These are phyloP conservation scores for Tricladium varicosporioides DNA, from an alignment of 2,329 filamentous ascomycete species.

Conservation along the genomic window DNA sequence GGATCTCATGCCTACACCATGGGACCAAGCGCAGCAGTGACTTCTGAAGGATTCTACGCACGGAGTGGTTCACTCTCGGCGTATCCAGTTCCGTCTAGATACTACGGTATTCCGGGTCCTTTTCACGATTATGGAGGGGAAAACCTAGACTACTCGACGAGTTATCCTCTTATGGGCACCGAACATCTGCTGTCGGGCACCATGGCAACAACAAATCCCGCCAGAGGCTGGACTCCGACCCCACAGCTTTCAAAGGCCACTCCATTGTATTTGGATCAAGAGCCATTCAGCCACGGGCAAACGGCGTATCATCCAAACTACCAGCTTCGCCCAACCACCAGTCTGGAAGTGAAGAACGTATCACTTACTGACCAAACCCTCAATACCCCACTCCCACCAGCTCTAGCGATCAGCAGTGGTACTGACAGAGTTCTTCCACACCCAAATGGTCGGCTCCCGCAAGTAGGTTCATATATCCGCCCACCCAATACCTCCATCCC, in stretches of 20 bases:
- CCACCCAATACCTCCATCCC: conserved; percentile 12
- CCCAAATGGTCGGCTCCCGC: conserved; percentile 18
- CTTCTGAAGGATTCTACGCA: conserved; percentile 16
- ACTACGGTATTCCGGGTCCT: conserved; percentile 14
- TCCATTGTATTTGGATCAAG: conserved; percentile 21
- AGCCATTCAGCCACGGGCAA: conserved; percentile 21
- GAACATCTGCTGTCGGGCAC: conserved; percentile 18
- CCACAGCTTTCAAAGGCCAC: conserved; percentile 17
- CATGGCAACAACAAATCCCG: conserved; percentile 10
- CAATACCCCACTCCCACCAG: conserved; percentile 16
- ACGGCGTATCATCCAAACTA: conserved; percentile 18
- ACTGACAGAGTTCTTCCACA: conserved; percentile 29
- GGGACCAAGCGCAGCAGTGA: conserved; percentile 9
- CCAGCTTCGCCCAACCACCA: conserved; percentile 20
- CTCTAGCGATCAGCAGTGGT: conserved; percentile 17
- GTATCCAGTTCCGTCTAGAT: conserved; percentile 22
- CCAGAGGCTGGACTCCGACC: conserved; percentile 20
- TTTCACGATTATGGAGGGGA: conserved; percentile 28
- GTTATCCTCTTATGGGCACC: conserved; percentile 15
- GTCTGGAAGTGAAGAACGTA: conserved; percentile 20
- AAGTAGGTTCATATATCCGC: conserved; percentile 15
- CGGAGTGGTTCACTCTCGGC: conserved; percentile 18
- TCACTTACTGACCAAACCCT: conserved; percentile 10
- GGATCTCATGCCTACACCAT: conserved; percentile 18
- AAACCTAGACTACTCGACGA: conserved; percentile 22